Percentiles rank a stretch among this genome's conserved stretches.
These are phyloP conservation scores for Lagenidium giganteum DNA, from an alignment of 352 stramenopile genomes.

Conservation along the genomic window DNA sequence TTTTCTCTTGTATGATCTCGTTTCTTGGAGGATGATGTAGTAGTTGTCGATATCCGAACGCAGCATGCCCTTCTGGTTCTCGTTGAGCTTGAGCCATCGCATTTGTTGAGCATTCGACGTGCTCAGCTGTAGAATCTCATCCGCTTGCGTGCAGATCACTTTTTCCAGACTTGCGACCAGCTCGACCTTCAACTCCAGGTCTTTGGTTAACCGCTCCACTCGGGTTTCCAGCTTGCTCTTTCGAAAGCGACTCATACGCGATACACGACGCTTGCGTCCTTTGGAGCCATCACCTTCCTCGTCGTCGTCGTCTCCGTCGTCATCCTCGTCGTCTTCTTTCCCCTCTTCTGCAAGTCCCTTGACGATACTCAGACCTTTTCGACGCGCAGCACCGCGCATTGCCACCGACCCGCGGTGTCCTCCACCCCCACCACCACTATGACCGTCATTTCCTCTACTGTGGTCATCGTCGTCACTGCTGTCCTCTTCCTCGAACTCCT, in stretches of 20 bases:
- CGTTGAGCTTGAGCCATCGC: slow-evolving; percentile 26
- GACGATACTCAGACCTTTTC: slow-evolving; percentile 10
- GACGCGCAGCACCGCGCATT: slow-evolving; percentile 6
- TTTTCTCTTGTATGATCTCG: slow-evolving; percentile 11
- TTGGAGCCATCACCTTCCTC: slow-evolving; percentile 3
- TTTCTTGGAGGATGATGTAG: slow-evolving; percentile 14
- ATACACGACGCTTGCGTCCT: slow-evolving; percentile 13
- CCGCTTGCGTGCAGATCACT: slow-evolving; percentile 49
- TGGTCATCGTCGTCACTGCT: slow-evolving; percentile 58
- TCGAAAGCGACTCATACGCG: slow-evolving; percentile 59
- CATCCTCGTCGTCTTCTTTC: slow-evolving; percentile 6
- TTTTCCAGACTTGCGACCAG: slow-evolving; percentile 42
- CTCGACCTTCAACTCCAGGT: slow-evolving; percentile 36
- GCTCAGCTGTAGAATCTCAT: slow-evolving; percentile 34
- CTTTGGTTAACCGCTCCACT: slow-evolving; percentile 52
- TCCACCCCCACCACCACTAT: not conserved
- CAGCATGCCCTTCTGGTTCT: slow-evolving; percentile 51
- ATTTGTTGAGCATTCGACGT: slow-evolving; percentile 37
- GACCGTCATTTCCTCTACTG: not conserved
- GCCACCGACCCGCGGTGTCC: too few relatives aligned
- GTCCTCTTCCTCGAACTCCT: slow-evolving; percentile 59
- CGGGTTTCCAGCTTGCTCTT: slow-evolving; percentile 64
- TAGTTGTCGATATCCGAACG: slow-evolving; percentile 39
- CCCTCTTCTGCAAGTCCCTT: too few relatives aligned
- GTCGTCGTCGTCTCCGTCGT: slow-evolving; percentile 1